Conservation (phyloP, 257 asterid genomes). For the Lycium ferocissimum region DNA sequence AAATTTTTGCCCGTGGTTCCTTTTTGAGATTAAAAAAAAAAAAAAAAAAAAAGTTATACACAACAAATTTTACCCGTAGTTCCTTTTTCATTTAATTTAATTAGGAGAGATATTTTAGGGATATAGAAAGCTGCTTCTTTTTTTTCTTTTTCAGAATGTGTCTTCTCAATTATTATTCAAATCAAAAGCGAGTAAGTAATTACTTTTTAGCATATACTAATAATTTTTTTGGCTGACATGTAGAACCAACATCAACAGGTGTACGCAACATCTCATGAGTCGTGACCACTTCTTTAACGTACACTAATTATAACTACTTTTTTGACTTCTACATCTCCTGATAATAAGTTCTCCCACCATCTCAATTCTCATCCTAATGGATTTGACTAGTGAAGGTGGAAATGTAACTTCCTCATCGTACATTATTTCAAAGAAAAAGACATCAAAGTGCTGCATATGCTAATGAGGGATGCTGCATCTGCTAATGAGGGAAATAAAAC, state of each 20-base stretch:
- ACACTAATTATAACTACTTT: neutral
- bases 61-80: too few relatives aligned
- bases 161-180: too few relatives aligned
- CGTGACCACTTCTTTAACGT: neutral
- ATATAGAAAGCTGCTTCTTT: too few relatives aligned
- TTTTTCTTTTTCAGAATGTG: too few relatives aligned
- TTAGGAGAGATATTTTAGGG: too few relatives aligned
- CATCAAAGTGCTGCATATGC: neutral
- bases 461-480: neutral
- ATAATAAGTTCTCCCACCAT: neutral
- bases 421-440: neutral
- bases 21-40: too few relatives aligned
- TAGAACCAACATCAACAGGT: neutral
- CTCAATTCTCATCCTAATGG: neutral
- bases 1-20: too few relatives aligned
- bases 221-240: neutral
- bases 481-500: neutral
- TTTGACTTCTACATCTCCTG: neutral
- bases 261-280: neutral
- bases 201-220: neutral
- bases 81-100: too few relatives aligned
- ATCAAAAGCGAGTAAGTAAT: too few relatives aligned
- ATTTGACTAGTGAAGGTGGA: conserved; percentile 3
- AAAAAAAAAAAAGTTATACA: too few relatives aligned
- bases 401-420: neutral